phyloP scores from a whole-genome alignment of 2,329 filamentous ascomycete genomes.

The Calonectria leucothoes region DNA sequence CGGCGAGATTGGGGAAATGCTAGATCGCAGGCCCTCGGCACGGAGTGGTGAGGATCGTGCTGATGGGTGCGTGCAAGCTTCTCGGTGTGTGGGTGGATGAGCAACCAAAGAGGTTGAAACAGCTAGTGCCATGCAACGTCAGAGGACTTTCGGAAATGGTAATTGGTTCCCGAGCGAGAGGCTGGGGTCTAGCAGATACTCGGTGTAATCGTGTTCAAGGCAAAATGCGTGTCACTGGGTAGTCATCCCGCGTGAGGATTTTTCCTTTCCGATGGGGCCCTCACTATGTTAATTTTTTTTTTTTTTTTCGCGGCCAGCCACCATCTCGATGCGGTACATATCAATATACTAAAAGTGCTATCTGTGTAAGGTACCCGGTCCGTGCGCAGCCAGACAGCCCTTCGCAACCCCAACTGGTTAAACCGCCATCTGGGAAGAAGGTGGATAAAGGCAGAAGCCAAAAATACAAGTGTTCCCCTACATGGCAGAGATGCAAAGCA shows the following conservation, averaged over 20 bases:
- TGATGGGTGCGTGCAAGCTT: background rate
- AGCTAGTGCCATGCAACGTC: background rate
- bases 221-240: constrained; percentile 12
- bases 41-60: background rate
- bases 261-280: constrained; percentile 10
- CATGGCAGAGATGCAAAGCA: background rate
- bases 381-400: background rate
- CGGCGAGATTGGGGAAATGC: background rate
- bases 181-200: background rate
- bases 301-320: background rate
- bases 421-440: background rate
- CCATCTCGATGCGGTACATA: background rate
- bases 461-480: background rate
- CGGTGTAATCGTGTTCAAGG: background rate
- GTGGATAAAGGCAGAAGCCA: background rate
- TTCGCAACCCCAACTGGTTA: background rate
- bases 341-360: background rate
- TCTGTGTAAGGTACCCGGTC: background rate
- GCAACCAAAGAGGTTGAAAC: background rate
- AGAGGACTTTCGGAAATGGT: background rate
- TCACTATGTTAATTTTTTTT: constrained; percentile 1
- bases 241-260: constrained; percentile 8
- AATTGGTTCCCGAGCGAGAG: background rate
- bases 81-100: background rate
- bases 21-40: background rate